phyloP scores from a whole-genome alignment of 495 filamentous ascomycete species.

The Evernia prunastri region DNA sequence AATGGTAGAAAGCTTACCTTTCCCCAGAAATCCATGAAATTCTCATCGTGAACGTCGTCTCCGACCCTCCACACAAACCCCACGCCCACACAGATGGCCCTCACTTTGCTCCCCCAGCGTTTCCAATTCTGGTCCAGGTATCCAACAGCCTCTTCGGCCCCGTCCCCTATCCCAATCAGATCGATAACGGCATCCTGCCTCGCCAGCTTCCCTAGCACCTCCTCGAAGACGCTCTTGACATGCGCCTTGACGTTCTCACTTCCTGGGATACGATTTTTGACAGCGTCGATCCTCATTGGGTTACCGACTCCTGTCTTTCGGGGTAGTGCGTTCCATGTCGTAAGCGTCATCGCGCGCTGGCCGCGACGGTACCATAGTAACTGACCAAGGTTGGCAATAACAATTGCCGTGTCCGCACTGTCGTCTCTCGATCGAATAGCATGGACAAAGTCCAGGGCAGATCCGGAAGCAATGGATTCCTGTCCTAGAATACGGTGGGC shows the following conservation, averaged over 20 bases:
- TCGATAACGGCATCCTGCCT: constrained; percentile 47
- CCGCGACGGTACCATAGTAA: constrained; percentile 58
- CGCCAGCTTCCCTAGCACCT: constrained; percentile 43
- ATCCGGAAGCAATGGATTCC: constrained; percentile 60
- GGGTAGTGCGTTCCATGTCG: constrained; percentile 47
- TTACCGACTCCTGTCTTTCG: constrained; percentile 48
- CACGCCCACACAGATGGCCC: constrained; percentile 37
- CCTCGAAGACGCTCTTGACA: constrained; percentile 55
- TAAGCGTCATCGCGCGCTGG: constrained; percentile 46
- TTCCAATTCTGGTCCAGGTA: constrained; percentile 56
- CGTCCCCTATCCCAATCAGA: constrained; percentile 58
- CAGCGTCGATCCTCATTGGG: constrained; percentile 31
- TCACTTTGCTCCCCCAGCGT: constrained; percentile 33
- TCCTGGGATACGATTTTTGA: constrained; percentile 50
- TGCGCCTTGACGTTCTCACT: constrained; percentile 51
- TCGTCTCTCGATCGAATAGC: constrained; percentile 36
- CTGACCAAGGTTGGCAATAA: constrained; percentile 70
- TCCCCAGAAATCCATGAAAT: constrained; percentile 41
- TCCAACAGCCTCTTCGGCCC: constrained; percentile 43
- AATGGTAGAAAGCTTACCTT: constrained; percentile 37
- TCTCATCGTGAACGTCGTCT: constrained; percentile 29
- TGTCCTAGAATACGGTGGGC: constrained; percentile 57
- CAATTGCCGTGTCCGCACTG: constrained; percentile 36
- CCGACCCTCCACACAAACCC: constrained; percentile 32
- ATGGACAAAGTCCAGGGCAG: constrained; percentile 54